These are phyloP conservation scores for Ganoderma meredithae DNA, from an alignment of 1,284 basidiomycete species.

Conservation along the genomic window DNA sequence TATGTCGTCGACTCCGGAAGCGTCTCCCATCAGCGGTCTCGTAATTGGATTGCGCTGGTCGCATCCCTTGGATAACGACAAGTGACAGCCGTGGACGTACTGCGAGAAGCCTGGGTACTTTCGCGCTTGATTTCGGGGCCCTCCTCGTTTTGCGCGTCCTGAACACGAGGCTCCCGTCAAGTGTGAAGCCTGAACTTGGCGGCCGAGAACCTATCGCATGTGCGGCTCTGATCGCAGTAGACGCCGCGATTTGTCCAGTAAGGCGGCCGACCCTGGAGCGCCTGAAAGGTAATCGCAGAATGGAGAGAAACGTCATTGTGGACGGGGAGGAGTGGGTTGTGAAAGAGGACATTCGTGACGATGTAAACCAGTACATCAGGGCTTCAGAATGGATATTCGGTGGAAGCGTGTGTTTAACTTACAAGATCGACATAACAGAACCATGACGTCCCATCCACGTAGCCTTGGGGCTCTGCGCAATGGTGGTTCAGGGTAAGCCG, in stretches of 20 bases:
- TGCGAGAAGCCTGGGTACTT: constrained; percentile 19
- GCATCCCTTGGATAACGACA: constrained; percentile 23
- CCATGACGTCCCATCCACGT: neutral
- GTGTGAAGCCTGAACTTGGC: constrained; percentile 9
- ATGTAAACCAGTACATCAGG: neutral
- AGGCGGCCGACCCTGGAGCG: neutral
- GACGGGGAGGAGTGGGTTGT: neutral
- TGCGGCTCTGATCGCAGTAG: constrained; percentile 16
- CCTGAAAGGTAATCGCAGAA: neutral
- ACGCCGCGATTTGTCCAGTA: constrained; percentile 1
- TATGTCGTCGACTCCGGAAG: constrained; percentile 16
- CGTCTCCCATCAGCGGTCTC: constrained; percentile 13
- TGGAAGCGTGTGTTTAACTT: constrained; percentile 15
- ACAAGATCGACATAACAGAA: constrained; percentile 6
- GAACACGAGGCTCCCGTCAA: constrained; percentile 28
- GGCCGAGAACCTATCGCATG: constrained; percentile 5
- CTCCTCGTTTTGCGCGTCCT: constrained; percentile 25
- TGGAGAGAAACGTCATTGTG: neutral
- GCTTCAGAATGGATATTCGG: constrained; percentile 10
- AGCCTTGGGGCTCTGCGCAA: neutral
- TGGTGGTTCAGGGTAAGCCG: neutral
- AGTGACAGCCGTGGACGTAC: constrained; percentile 29
- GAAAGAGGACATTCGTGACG: neutral
- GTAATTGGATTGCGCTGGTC: constrained; percentile 15
- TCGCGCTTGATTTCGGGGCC: constrained; percentile 19